Evolutionary conservation across 257 asterid species (phyloP), one percentile per base, ranked within the genome.

Genomic region (Craterostigma plantagineum): DNA sequence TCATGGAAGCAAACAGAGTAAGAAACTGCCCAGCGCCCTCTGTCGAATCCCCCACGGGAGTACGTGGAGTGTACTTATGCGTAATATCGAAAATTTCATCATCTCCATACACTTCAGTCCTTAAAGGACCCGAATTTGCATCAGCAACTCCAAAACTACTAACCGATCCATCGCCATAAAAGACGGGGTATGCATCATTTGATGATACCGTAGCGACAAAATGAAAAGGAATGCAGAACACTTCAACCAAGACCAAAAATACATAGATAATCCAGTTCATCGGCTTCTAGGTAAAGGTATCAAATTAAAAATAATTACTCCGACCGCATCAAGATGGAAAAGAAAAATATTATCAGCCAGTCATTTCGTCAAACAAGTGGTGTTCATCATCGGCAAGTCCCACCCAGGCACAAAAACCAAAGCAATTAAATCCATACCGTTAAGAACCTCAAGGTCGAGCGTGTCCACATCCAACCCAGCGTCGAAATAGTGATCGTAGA

Each of bases 391-490:
- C 6, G 30, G 30, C 4, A 23, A 23, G 30, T 23, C 30, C 30
- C 30, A 23, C 30, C 4, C 30, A 23, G 30, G 6, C 14, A 11
- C 14, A n/a, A n/a, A n/a, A n/a, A n/a, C n/a, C n/a, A 39, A 39
- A 39, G 36, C 8, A 18, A 35, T 33, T 37, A 4, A 30, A 46
- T 42, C 6, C 37, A 34, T 67, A 87, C 95, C 95, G 57, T 90
- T 90, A 14, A 83, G 80, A 43, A 79, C 91, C 18, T 74, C 75
- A 49, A 90, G 98, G 76, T 90, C 95, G 17, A 83, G 87, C 53
- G 98, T 72, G 46, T 90, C 95, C 14, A 83, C 91, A 37, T 90
- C 98, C 16, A 90, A 90, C 4, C 98, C 98, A 9, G 92, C 91
- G 53, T 83, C 94, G 34, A 64, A 79, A 45, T 90, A 90, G 60